Evolutionary conservation across 176 grass and related monocot species (phyloP).

Genomic region (Triticum turgidum): DNA sequence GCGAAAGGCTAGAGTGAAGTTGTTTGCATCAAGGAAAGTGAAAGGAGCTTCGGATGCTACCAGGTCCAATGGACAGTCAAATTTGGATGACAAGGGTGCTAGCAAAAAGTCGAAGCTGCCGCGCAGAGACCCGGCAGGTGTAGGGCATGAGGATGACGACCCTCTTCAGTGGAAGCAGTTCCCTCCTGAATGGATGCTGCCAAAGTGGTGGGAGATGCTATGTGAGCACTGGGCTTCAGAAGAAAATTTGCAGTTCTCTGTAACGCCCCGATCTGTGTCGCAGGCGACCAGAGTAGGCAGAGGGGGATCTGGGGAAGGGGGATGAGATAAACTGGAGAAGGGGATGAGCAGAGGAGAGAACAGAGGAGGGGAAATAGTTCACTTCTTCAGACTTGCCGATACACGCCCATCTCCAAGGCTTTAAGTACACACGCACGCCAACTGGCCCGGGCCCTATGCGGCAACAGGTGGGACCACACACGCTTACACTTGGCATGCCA

Average conservation of each 20-base stretch:
- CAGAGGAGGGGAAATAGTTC: too few species aligned
- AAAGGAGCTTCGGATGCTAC: slow-evolving; percentile 12
- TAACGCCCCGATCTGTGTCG: too few species aligned
- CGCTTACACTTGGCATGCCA: too few species aligned
- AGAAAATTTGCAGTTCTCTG: slow-evolving; percentile 29
- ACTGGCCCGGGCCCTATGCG: too few species aligned
- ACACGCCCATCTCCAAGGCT: too few species aligned
- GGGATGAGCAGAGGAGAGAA: too few species aligned
- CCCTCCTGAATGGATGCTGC: slow-evolving; percentile 43
- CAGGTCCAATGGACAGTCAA: slow-evolving; percentile 19
- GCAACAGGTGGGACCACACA: too few species aligned
- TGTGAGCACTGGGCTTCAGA: slow-evolving; percentile 51
- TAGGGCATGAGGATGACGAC: slow-evolving; percentile 14
- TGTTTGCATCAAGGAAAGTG: slow-evolving; percentile 34
- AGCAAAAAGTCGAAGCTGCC: slow-evolving; percentile 15
- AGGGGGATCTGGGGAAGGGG: too few species aligned
- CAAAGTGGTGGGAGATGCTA: slow-evolving; percentile 44
- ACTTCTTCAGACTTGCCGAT: too few species aligned
- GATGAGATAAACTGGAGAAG: too few species aligned
- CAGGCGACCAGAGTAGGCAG: too few species aligned
- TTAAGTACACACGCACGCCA: too few species aligned
- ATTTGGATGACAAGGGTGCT: slow-evolving; percentile 8
- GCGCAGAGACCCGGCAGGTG: slow-evolving; percentile 15
- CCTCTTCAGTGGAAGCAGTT: slow-evolving; percentile 41
- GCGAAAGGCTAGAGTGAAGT: slow-evolving; percentile 28